Percentiles rank a stretch among this genome's conserved stretches.
These are phyloP conservation scores for Sporothrix schenckii DNA, from an alignment of 2,329 filamentous ascomycete genomes.

Conservation along the genomic window DNA sequence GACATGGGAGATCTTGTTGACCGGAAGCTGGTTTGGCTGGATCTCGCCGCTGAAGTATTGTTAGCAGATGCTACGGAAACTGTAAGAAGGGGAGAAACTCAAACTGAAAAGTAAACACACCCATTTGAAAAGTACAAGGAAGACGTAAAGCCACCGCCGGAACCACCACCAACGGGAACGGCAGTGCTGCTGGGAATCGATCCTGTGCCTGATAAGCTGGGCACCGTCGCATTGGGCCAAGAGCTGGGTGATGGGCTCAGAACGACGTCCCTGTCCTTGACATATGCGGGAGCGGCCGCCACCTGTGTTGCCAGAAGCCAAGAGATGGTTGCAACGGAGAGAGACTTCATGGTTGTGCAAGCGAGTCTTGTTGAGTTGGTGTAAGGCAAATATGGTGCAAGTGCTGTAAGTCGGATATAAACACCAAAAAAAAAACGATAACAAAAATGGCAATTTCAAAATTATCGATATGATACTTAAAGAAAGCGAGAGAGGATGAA, in stretches of 20 bases:
- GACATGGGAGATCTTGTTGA: slow-evolving; percentile 71
- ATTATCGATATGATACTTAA: not conserved
- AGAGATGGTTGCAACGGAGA: slow-evolving; percentile 14
- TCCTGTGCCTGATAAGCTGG: not conserved
- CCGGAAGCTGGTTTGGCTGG: slow-evolving; percentile 68
- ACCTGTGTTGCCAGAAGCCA: slow-evolving; percentile 16
- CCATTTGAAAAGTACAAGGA: slow-evolving; percentile 60
- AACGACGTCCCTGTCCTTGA: not conserved
- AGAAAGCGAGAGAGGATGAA: not conserved
- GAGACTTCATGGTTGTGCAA: not conserved
- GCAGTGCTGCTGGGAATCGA: not conserved
- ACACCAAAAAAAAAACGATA: not conserved
- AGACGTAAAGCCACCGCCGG: slow-evolving; percentile 41
- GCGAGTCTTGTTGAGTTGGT: not conserved
- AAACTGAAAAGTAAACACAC: slow-evolving; percentile 42
- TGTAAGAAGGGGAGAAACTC: too few species aligned
- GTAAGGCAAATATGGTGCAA: not conserved
- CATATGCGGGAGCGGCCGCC: not conserved
- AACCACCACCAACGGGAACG: not conserved
- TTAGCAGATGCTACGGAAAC: too few species aligned
- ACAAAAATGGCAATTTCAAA: slow-evolving; percentile 3
- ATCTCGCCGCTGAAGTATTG: slow-evolving; percentile 51
- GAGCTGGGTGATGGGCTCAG: not conserved
- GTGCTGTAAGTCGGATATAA: too few species aligned
- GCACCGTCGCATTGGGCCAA: slow-evolving; percentile 1